Percentiles rank a stretch among this genome's conserved stretches.
phyloP scores from a whole-genome alignment of 805 yeast species.

The Sungouiella thailandica region DNA sequence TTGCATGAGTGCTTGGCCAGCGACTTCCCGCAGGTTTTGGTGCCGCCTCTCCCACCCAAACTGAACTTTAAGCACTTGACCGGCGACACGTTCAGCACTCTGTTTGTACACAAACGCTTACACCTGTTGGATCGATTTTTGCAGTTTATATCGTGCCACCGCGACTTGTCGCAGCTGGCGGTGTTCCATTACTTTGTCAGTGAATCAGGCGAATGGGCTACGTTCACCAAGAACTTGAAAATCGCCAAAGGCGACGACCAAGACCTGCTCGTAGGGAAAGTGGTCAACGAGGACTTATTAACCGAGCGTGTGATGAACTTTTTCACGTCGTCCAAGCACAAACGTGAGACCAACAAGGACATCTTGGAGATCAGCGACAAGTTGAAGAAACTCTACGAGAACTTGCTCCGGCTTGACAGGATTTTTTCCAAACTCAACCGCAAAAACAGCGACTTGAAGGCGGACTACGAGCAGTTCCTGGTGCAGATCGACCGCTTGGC shows the following conservation, averaged over 20 bases:
- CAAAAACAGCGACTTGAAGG: constrained; percentile 66
- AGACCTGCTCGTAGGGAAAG: constrained; percentile 29
- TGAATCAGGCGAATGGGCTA: constrained; percentile 70
- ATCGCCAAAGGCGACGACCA: constrained; percentile 15
- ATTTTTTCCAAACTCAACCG: constrained; percentile 69
- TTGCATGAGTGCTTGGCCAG: constrained; percentile 67
- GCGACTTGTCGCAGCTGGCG: constrained; percentile 62
- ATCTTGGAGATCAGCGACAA: constrained; percentile 64
- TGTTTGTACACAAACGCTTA: constrained; percentile 79
- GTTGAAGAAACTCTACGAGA: constrained; percentile 80
- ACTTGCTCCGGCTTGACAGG: constrained; percentile 70
- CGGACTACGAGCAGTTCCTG: constrained; percentile 69
- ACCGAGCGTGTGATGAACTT: constrained; percentile 92
- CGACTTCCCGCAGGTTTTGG: constrained; percentile 79
- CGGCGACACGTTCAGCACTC: constrained; percentile 85
- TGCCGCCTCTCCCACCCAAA: constrained; percentile 94
- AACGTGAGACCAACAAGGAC: constrained; percentile 70
- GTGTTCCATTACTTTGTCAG: constrained; percentile 63
- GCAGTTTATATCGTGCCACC: constrained; percentile 69
- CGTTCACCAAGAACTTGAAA: constrained; percentile 56
- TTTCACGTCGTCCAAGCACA: constrained; percentile 64
- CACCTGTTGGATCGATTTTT: constrained; percentile 75
- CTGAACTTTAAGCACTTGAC: constrained; percentile 86
- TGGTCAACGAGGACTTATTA: constrained; percentile 66
- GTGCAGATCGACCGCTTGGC: constrained; percentile 66